Conservation (phyloP, 164 flowering plant species). For the Vitis cinerea region DNA sequence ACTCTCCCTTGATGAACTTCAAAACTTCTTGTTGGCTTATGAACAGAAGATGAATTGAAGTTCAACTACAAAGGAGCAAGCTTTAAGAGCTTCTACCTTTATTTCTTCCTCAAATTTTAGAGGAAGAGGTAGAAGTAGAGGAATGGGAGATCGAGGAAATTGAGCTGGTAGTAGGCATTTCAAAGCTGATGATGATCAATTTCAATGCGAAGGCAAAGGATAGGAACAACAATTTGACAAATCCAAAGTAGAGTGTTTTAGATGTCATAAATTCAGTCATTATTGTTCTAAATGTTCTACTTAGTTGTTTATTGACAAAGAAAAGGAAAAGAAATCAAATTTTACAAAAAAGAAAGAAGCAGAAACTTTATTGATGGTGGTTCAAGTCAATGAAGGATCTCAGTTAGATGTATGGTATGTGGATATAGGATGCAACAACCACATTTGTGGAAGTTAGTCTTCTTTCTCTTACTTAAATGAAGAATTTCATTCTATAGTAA, state of each 20-base stretch:
- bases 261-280: slow-evolving; percentile 8
- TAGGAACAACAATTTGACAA: slow-evolving; percentile 10
- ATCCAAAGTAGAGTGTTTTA: slow-evolving; percentile 27
- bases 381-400: background rate
- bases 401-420: slow-evolving; percentile 10
- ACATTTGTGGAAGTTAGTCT: slow-evolving; percentile 1
- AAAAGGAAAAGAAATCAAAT: slow-evolving; percentile 13
- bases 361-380: slow-evolving; percentile 12
- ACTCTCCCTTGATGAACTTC: slow-evolving; percentile 19
- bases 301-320: slow-evolving; percentile 8
- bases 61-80: slow-evolving; percentile 12
- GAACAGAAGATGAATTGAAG: slow-evolving; percentile 16
- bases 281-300: too few relatives aligned
- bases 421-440: slow-evolving; percentile 8
- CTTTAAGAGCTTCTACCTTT: slow-evolving; percentile 19
- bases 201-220: slow-evolving; percentile 13
- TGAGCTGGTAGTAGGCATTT: slow-evolving; percentile 5
- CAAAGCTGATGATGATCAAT: slow-evolving; percentile 9
- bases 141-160: slow-evolving; percentile 4
- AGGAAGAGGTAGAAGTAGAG: slow-evolving; percentile 19
- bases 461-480: slow-evolving; percentile 17
- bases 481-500: background rate
- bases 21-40: slow-evolving; percentile 23
- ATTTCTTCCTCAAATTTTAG: slow-evolving; percentile 1
- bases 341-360: slow-evolving; percentile 9